Conservation (phyloP, 352 stramenopile genomes). For the Globisporangium carolinianum region DNA sequence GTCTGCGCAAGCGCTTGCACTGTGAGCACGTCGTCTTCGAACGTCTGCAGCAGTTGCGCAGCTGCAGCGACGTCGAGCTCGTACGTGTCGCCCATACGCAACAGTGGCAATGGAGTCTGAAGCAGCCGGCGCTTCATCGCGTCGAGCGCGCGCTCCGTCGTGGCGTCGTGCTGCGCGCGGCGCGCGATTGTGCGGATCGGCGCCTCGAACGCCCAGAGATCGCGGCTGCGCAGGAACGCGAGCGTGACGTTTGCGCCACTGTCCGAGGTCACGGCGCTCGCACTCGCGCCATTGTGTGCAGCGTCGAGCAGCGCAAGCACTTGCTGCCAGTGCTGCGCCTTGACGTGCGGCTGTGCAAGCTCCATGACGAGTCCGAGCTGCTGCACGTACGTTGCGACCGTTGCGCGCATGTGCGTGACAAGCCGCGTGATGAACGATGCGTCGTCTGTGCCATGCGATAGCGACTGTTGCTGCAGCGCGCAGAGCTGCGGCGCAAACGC, state of each 20-base stretch:
- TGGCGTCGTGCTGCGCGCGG: slow-evolving; percentile 43
- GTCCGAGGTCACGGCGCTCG: slow-evolving; percentile 40
- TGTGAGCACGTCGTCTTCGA: slow-evolving; percentile 49
- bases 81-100: slow-evolving; percentile 35
- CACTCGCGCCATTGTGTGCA: slow-evolving; percentile 40
- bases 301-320: slow-evolving; percentile 41
- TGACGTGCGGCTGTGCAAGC: slow-evolving; percentile 43
- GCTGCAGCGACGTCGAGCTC: slow-evolving; percentile 31
- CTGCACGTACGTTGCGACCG: slow-evolving; percentile 33
- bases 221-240: slow-evolving; percentile 37
- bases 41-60: slow-evolving; percentile 26
- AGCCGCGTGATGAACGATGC: slow-evolving; percentile 29
- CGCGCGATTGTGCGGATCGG: slow-evolving; percentile 53
- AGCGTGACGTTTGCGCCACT: slow-evolving; percentile 38
- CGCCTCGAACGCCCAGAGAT: slow-evolving; percentile 45
- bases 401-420: slow-evolving; percentile 23
- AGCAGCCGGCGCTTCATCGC: slow-evolving; percentile 50
- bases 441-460: not conserved
- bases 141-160: slow-evolving; percentile 47
- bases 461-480: slow-evolving; percentile 20
- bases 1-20: slow-evolving; percentile 52
- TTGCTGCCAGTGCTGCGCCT: slow-evolving; percentile 55
- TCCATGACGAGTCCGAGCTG: slow-evolving; percentile 43
- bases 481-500: slow-evolving; percentile 29
- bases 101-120: slow-evolving; percentile 27